Base-by-base conservation (phyloP, 352 stramenopile species). In the Aphanomyces cochlioides region DNA sequence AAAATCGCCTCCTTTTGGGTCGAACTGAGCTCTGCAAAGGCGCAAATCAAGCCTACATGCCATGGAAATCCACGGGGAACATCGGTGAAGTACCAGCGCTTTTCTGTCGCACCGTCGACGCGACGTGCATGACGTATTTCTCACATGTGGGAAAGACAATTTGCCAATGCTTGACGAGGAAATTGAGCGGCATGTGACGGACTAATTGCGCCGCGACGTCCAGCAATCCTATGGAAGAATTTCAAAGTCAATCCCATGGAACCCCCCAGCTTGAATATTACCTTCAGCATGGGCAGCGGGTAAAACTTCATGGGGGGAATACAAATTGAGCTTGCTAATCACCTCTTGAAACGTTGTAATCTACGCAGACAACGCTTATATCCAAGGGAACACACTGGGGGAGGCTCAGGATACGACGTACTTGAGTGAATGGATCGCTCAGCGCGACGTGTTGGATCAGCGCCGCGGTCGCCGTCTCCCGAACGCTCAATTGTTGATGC, bases 311-410 rank as follows among this genome's bases (percentile, higher is more conserved):
- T 75, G 7, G 56, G 59, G n/a, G 79, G 76, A 36, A 89, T 81
- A 1, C 59, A 80, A 78, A 68, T 92, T 90, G 3, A 92, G 67
- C 54, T 92, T 92, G 64, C 82, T 92, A 67, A 90, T 81, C 7
- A 87, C 77, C 67, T 90, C 84, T 48, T 92, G 84, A 47, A 90
- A 92, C 13, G 79, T 80, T 10, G 38, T 21, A 10, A 67, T 67
- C 59, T 67, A 39, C 7, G 17, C 13, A 39, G 2, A n/a, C n/a
- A 13, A 19, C 17, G 3, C 17, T 40, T 15, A 37, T 47, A 58
- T 8, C 12, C 34, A 36, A 53, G 53, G 48, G 0, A 5, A 50
- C 7, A n/a, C 7, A 50, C 37, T 28, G 3, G 36, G 3, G 28
- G 7, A 19, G 37, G 50, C 45, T 15, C 13, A n/a, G 34, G 28